Evolutionary conservation across 202 grass and related monocot genomes (phyloP).

Genomic region (Panicum hallii): DNA sequence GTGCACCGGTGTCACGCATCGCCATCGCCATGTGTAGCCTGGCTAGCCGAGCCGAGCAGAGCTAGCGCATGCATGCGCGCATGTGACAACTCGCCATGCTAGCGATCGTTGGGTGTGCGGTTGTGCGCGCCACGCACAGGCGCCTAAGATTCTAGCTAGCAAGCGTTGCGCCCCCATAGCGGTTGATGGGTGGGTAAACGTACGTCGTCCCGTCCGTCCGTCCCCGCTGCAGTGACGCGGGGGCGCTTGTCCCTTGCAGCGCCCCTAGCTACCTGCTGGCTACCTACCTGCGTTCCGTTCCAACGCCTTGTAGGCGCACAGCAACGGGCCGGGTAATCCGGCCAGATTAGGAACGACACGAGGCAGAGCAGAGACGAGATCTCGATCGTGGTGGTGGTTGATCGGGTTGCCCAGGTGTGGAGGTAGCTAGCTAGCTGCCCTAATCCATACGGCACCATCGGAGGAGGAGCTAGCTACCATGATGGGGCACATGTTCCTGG

Average conservation of each 20-base stretch:
- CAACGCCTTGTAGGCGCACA: neutral
- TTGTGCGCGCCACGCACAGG: slow-evolving; percentile 4
- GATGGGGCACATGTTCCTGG: too few relatives aligned
- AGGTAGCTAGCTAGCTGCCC: neutral
- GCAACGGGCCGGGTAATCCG: neutral
- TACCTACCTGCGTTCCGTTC: neutral
- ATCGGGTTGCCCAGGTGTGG: too few relatives aligned
- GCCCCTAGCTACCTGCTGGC: neutral
- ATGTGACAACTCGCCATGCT: slow-evolving; percentile 29
- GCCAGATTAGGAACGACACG: neutral
- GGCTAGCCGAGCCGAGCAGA: neutral
- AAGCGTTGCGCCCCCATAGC: neutral
- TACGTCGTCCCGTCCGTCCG: neutral
- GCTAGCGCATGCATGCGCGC: slow-evolving; percentile 1
- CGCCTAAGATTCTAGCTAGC: slow-evolving; percentile 15
- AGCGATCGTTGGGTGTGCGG: slow-evolving; percentile 25
- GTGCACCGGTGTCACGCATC: neutral
- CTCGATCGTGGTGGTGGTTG: neutral
- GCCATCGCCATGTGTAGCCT: slow-evolving; percentile 4
- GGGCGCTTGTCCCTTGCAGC: neutral
- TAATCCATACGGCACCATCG: neutral
- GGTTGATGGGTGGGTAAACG: neutral
- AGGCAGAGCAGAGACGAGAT: neutral
- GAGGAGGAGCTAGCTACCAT: too few relatives aligned
- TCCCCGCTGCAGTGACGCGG: neutral